Conservation (phyloP, 768 basidiomycete genomes). For the Russula vinacea region DNA sequence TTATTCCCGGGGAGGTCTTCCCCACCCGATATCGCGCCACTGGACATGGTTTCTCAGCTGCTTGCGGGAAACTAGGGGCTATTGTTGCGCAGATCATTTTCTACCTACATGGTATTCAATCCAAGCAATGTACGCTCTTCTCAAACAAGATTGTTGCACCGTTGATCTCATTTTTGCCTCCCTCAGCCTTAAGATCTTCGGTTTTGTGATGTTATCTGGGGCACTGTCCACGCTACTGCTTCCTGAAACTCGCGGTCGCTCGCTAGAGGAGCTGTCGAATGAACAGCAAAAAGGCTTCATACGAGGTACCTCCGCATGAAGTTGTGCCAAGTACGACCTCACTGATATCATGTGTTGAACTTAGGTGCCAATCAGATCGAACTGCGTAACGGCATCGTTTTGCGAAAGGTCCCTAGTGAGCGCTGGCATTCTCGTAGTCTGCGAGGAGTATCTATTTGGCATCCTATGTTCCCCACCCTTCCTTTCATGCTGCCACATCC, state of each 20-base stretch:
- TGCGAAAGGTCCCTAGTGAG: conserved; percentile 4
- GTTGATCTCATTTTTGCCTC: background rate
- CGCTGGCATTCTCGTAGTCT: background rate
- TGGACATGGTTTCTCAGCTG: conserved; percentile 47
- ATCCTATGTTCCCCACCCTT: background rate
- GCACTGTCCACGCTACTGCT: conserved; percentile 42
- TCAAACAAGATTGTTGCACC: conserved; percentile 18
- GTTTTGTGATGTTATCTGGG: conserved; percentile 48
- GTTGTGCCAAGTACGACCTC: background rate
- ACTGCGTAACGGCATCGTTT: conserved; percentile 26
- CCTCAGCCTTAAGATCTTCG: conserved; percentile 43
- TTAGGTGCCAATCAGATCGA: conserved; percentile 22
- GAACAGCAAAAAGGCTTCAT: conserved; percentile 40
- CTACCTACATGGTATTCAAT: conserved; percentile 31
- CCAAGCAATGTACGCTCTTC: conserved; percentile 36
- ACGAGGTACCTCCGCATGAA: conserved; percentile 9
- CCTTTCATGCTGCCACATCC: background rate
- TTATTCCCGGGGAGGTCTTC: conserved; percentile 46
- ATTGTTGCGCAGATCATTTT: conserved; percentile 43
- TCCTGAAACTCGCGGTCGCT: conserved; percentile 43
- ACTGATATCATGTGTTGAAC: conserved; percentile 1
- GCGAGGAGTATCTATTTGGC: no score
- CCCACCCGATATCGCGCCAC: conserved; percentile 46
- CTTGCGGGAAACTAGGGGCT: conserved; percentile 45
- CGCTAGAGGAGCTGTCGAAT: conserved; percentile 40